Evolutionary conservation across 2,329 filamentous ascomycete genomes (phyloP).

Genomic region (Acarospora socialis): DNA sequence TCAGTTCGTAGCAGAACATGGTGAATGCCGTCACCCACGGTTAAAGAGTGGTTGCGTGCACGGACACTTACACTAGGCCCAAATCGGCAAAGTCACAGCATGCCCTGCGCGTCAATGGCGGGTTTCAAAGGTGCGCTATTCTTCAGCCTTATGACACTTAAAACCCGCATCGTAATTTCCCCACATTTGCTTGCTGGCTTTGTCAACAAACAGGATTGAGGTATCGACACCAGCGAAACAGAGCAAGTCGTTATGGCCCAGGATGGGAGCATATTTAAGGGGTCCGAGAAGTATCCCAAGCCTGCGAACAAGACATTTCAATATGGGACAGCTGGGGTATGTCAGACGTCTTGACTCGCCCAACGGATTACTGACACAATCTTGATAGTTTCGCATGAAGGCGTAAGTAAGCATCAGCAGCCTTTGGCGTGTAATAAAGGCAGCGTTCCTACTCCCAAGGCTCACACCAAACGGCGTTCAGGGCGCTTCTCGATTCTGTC

Average conservation of each 20-base stretch:
- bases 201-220: not conserved
- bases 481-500: conserved; percentile 75
- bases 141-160: no score
- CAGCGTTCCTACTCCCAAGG: conserved; percentile 12
- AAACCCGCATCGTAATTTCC: no score
- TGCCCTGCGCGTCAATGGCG: no score
- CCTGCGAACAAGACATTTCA: conserved; percentile 37
- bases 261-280: conserved; percentile 31
- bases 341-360: conserved; percentile 18
- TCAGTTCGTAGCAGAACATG: no score
- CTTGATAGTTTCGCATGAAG: conserved; percentile 50
- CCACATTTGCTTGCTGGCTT: conserved; percentile 5
- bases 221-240: not conserved
- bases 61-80: no score
- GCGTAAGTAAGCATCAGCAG: conserved; percentile 36
- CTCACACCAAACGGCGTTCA: conserved; percentile 22
- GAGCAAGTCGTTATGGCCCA: conserved; percentile 18
- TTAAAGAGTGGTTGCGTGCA: no score
- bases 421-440: conserved; percentile 17
- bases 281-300: conserved; percentile 35
- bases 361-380: no score
- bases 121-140: no score
- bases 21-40: no score
- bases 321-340: conserved; percentile 48
- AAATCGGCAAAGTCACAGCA: no score